Base-by-base conservation (phyloP, 768 basidiomycete genomes). In the Hygrophoropsis aurantiaca region DNA sequence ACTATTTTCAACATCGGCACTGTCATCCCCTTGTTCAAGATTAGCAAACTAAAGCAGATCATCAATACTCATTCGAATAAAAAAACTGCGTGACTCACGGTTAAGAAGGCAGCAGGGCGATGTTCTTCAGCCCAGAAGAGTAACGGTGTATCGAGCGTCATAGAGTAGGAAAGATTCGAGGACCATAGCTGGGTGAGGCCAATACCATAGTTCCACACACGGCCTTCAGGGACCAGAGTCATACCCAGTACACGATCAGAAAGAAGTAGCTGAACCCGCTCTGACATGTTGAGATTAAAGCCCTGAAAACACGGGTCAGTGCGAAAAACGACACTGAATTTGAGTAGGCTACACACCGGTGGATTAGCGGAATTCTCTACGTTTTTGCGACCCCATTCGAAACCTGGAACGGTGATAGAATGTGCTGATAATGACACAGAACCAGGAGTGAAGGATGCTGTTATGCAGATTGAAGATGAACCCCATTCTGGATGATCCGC, bases 231-330 rank as follows among this genome's bases (percentile, higher is more conserved):
- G 15, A 95, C 92, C 7, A 98, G 73, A 0, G 93, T 95, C 84
- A 94, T 94, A 19, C 94, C 97, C 13, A 98, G 79, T 54, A 99
- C 85, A 53, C 95, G 88, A 62, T 99, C 97, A 15, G 94, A 97
- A 19, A 98, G 74, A 48, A 98, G 74, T 25, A 98, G 76, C 66
- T 92, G 90, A 19, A 97, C 93, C 19, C 93, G 85, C 64, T 95
- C 94, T 2, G 93, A 95, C 95, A 97, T 97, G 55, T 90, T 90
- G n/a, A 94, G 91, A 68, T 95, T 98, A 75, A 95, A 99, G 34
- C 95, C 93, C 73, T 84, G 57, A 32, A 62, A 16, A 44, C 21
- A 43, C 39, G 41, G 42, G 38, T 15, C 39, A 49, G 15, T 50
- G 10, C 11, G 43, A 51, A 43, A 46, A 27, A 30, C 38, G 34